Conservation (phyloP, 768 basidiomycete genomes). For the Trametes villosa region DNA sequence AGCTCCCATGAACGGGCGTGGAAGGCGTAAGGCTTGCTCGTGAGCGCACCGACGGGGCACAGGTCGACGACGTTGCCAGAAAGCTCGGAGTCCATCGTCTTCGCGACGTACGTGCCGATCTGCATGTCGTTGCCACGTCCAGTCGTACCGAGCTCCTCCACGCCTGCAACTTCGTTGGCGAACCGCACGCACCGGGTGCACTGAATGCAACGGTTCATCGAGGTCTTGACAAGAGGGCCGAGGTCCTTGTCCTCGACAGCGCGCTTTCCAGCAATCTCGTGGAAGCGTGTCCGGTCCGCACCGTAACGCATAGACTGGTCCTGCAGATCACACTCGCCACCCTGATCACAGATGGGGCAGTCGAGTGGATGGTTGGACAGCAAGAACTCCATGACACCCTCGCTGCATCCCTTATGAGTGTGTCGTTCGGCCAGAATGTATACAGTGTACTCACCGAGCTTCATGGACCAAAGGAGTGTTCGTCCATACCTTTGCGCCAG, state of each 20-base stretch:
- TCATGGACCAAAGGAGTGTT: conserved; percentile 91
- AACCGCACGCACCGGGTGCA: conserved; percentile 99
- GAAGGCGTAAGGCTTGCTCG: conserved; percentile 98
- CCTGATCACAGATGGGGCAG: conserved; percentile 98
- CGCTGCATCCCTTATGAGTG: conserved; percentile 48
- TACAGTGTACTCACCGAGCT: conserved; percentile 57
- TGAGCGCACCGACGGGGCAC: conserved; percentile 97
- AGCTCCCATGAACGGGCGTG: conserved; percentile 98
- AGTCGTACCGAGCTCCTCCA: conserved; percentile 95
- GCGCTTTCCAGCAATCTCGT: conserved; percentile 97
- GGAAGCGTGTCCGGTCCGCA: conserved; percentile 95
- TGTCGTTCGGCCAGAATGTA: conserved; percentile 1
- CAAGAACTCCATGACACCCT: conserved; percentile 99
- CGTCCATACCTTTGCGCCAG: conserved; percentile 89
- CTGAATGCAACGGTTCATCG: conserved; percentile 99
- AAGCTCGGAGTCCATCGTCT: conserved; percentile 96
- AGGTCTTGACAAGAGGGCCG: conserved; percentile 97
- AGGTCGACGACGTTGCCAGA: conserved; percentile 97
- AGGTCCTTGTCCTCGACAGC: conserved; percentile 98
- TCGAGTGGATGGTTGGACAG: conserved; percentile 97
- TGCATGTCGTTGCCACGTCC: conserved; percentile 98
- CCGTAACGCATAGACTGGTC: conserved; percentile 99
- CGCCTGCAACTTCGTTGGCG: conserved; percentile 98
- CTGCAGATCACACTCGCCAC: conserved; percentile 98
- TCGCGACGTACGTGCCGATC: conserved; percentile 98